Evolutionary conservation across 176 grass and related monocot species (phyloP).

Genomic region (Musa troglodytarum): DNA sequence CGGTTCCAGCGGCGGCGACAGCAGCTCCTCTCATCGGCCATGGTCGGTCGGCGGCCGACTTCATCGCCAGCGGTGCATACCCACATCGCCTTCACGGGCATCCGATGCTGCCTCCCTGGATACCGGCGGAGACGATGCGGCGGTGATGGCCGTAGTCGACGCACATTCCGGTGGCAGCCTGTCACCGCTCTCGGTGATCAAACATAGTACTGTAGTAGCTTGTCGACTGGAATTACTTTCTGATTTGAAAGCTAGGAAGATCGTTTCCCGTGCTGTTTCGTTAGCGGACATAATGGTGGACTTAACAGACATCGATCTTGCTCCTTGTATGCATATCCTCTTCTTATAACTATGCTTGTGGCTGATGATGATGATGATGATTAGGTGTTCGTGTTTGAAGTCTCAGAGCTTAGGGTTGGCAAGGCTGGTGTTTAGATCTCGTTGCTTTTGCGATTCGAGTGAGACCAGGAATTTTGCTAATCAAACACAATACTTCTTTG

Average conservation of each 20-base stretch:
- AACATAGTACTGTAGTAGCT: neutral
- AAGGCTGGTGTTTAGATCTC: too few species aligned
- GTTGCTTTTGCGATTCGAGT: too few species aligned
- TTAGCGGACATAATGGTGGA: neutral
- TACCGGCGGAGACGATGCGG: neutral
- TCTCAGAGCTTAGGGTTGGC: too few species aligned
- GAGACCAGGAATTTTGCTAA: too few species aligned
- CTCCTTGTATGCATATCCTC: too few species aligned
- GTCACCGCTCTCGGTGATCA: conserved; percentile 11
- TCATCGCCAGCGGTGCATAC: neutral
- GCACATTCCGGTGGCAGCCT: neutral
- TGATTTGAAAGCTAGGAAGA: neutral
- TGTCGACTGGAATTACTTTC: neutral
- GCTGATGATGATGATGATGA: too few species aligned
- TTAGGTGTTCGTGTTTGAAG: too few species aligned
- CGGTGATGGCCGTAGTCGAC: neutral
- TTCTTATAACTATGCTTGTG: too few species aligned
- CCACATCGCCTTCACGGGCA: neutral
- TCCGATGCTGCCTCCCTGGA: neutral
- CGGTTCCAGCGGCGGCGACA: neutral
- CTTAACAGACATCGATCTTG: too few species aligned
- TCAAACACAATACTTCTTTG: too few species aligned
- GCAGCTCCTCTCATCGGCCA: neutral
- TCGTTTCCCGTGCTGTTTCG: too few species aligned
- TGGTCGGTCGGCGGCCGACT: neutral